Base-by-base conservation (phyloP, 495 filamentous ascomycete genomes). In the Schizothecium vesticola region DNA sequence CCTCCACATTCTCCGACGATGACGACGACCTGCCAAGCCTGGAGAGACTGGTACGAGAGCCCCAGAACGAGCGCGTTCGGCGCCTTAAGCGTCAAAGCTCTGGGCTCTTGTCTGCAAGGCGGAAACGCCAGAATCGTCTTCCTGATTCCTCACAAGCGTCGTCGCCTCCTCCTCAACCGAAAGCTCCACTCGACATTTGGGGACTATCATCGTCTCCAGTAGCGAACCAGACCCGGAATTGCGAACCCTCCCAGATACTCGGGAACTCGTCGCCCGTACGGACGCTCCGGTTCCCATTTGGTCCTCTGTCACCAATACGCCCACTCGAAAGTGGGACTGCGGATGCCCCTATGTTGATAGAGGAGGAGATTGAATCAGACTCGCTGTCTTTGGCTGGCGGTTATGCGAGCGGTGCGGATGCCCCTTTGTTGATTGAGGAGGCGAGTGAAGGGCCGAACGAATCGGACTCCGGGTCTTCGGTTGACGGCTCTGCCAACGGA, bases 1-100 rank as follows among this genome's bases (percentile, higher is more conserved):
- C 61, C 21, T 75, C 72, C 5, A 75, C 69, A 33, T 10, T 79
- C 21, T 77, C 75, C 22, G 74, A 72, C 56, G 79, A 77, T 29
- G 79, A 77, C 22, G 81, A 81, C 2, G 81, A 81, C 4, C 70
- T 83, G 31, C 81, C 80, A 3, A 65, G 74, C 31, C 61, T 81
- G 28, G 71, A 77, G 12, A 64, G 74, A 2, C 68, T 82, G 12
- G 31, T 71, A 10, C 63, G 64, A 33, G 59, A 66, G 10, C 66
- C 67, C 1, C 22, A 61, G 6, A 70, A 70, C 36, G 58, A 61
- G 55, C 61, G 61, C 29, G 31, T 26, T 56, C 61, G 58, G 22
- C 36, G 26, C 2, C 58, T 70, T 12, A 79, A 79, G 51, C 70
- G 73, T 0, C 70, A 71, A 58, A 60, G 26, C 29, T 71, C 72